Base-by-base conservation (phyloP, 768 basidiomycete genomes). In the Pulveroboletus sp. region DNA sequence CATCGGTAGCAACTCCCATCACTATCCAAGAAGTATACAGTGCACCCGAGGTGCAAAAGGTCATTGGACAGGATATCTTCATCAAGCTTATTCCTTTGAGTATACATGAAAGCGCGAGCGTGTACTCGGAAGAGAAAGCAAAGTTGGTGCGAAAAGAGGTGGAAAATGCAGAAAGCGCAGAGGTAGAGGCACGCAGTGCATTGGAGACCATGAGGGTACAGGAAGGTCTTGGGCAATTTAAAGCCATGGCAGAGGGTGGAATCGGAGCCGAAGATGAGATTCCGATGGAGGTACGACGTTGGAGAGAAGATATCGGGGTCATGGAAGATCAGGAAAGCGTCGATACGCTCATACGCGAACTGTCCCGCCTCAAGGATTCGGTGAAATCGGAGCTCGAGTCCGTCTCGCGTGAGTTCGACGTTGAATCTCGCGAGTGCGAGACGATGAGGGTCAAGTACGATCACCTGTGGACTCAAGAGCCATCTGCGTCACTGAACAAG, bases 41-140 rank as follows among this genome's bases (percentile, higher is more conserved):
- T 14, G 76, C 88, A 7, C 83, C 89, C 0, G 93, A 97, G 8
- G 93, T 97, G 15, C 91, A 96, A 66, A 91, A 89, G 72, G 81
- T 93, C 42, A 96, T 99, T 57, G 96, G 96, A 1, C 81, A 82
- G 15, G 95, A 97, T 68, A 76, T 97, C 47, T 99, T 99, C 68
- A 65, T 82, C 52, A 78, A 84, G 39, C 79, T 99, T 5, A 79
- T 99, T 31, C 96, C 96, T 11, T 73, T 99, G 39, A 89, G 88
- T 58, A 93, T 99, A 6, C 94, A 97, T 64, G 94, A 97, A 70
- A 89, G 89, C 55, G 95, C 95, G 12, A 89, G 86, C 51, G 84
- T 99, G 12, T 99, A 99, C 68, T 95, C 93, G 0, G 96, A 99
- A 68, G 96, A 99, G 71, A 98, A 98, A 72, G 96, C 95, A 18